Evolutionary conservation across 495 filamentous ascomycete genomes (phyloP), one percentile per base, ranked within the genome.

Genomic region (Hypoxylon trugodes): DNA sequence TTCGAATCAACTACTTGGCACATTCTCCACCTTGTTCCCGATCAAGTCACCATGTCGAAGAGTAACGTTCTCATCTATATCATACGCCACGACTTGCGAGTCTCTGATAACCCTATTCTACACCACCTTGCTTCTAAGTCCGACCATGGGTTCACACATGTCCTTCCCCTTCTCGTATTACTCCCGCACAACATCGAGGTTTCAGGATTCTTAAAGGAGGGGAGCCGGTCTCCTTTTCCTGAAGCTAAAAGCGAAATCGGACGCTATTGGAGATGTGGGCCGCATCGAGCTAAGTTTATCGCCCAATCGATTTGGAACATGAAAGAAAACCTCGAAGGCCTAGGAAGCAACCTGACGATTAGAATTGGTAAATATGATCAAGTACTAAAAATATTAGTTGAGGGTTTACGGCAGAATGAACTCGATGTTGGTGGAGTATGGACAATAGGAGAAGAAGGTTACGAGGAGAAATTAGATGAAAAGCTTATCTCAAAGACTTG

Each of bases 241-340:
- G 81, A 85, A 67, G 85, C 87, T 8, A 77, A 81, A 32, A 85
- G 84, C 49, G 58, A 71, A 7, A 71, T 86, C 25, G 87, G 78
- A 6, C 75, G 75, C 9, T 88, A 90, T 67, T 88, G 85, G 86
- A 73, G 88, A 56, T 89, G 86, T 61, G 89, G 89, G 1, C 85
- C 81, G 15, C 84, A 89, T 62, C 82, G 89, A 28, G 84, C 83
- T 48, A 86, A 81, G 67, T 92, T 91, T 65, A 58, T 89, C 15
- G 86, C 84, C 0, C 83, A 91, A 68, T 81, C 83, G 9, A 79
- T 90, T 0, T 90, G 87, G 87, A 84, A 89, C 70, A 22, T 91
- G 51, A 89, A 89, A 59, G 66, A 77, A 19, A 75, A 72, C 3
- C 75, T 91, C 16, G 74, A 82, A 66, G 74, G 74, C 3, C 53